Percentiles rank a stretch among this genome's conserved stretches.
Conservation (phyloP, 352 stramenopile genomes). For the Thalassiosira oceanica region DNA sequence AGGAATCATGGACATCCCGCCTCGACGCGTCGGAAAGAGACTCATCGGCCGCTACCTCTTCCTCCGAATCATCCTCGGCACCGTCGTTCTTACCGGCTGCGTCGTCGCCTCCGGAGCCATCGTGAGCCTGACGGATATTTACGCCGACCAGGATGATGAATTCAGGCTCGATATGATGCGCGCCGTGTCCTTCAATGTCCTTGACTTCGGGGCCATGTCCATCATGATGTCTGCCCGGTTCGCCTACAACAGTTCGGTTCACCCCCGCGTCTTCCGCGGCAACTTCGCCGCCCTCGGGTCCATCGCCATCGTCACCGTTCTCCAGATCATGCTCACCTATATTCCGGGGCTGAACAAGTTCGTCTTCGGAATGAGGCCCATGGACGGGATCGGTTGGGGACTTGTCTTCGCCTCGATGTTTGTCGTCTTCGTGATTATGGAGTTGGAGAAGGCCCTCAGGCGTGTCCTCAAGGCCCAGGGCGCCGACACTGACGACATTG, state of each 20-base stretch:
- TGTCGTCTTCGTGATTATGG: conserved; percentile 70
- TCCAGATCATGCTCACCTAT: conserved; percentile 71
- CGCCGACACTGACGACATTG: conserved; percentile 59
- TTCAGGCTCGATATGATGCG: conserved; percentile 36
- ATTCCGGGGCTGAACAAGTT: conserved; percentile 68
- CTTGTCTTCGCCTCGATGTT: conserved; percentile 50
- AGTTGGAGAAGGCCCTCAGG: conserved; percentile 67
- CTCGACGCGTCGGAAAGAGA: conserved; percentile 69
- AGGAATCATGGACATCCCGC: conserved; percentile 68
- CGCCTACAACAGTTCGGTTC: conserved; percentile 57
- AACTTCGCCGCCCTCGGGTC: conserved; percentile 53
- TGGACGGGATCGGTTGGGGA: conserved; percentile 65
- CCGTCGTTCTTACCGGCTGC: conserved; percentile 46
- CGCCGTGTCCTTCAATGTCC: conserved; percentile 60
- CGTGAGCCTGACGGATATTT: conserved; percentile 25
- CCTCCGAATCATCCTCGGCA: too few relatives aligned
- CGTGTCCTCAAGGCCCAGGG: conserved; percentile 38
- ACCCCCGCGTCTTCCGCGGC: conserved; percentile 52
- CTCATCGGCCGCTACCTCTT: conserved; percentile 74
- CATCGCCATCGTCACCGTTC: conserved; percentile 41
- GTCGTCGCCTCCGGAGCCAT: conserved; percentile 54
- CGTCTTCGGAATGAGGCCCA: conserved; percentile 66
- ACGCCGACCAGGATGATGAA: conserved; percentile 4
- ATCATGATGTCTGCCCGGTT: conserved; percentile 69
- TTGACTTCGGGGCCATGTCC: conserved; percentile 72